Percentiles rank a stretch among this genome's conserved stretches.
Evolutionary conservation across 2,329 filamentous ascomycete species (phyloP).

Genomic region (Epichloe aotearoae): DNA sequence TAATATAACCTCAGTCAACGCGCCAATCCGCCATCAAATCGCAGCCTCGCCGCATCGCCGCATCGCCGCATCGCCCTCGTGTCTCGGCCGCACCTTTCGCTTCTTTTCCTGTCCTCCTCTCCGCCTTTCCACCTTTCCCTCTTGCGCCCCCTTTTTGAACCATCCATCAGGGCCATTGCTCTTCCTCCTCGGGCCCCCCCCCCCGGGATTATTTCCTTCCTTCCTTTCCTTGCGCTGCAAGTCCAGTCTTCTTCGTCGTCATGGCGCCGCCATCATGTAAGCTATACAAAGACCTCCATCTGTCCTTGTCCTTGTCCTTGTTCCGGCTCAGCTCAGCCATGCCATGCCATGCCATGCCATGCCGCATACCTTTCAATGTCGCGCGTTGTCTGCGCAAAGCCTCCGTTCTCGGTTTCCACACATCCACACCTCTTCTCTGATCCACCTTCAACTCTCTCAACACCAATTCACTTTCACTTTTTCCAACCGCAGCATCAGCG

Average conservation of each 20-base stretch:
- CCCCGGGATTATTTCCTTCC: too few relatives aligned
- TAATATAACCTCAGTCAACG: not conserved
- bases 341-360: too few relatives aligned
- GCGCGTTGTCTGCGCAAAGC: not conserved
- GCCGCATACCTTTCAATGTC: not conserved
- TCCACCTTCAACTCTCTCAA: too few relatives aligned
- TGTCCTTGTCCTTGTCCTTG: not conserved
- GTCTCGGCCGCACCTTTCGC: not conserved
- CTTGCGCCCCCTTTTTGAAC: too few relatives aligned
- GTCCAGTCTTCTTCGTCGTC: not conserved
- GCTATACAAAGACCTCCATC: constrained; percentile 3
- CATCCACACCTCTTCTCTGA: too few relatives aligned
- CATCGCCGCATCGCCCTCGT: constrained; percentile 5
- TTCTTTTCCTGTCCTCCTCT: not conserved
- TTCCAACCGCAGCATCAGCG: not conserved
- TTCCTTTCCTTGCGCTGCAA: too few relatives aligned
- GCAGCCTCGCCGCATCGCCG: constrained; percentile 9
- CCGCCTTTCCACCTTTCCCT: not conserved
- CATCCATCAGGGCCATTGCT: too few relatives aligned
- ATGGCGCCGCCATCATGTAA: constrained; percentile 19
- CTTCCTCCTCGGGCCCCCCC: not conserved
- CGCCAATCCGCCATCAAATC: constrained; percentile 1
- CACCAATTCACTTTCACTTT: not conserved
- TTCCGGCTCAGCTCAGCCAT: not conserved
- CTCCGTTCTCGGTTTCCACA: constrained; percentile 1